Conservation (phyloP, 176 grass and related monocot genomes). For the Juncus effusus region DNA sequence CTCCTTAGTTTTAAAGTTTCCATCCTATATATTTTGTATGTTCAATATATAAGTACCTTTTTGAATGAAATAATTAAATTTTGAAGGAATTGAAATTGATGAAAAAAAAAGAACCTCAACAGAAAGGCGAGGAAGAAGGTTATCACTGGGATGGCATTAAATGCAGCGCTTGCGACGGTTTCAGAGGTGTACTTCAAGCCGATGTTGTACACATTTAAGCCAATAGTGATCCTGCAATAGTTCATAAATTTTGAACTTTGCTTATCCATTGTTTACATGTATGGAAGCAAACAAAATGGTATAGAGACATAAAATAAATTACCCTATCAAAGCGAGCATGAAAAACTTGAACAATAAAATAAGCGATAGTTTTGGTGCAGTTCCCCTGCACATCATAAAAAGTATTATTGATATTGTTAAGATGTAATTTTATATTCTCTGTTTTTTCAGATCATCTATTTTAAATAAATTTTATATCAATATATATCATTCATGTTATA, state of each 20-base stretch:
- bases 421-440: too few relatives aligned
- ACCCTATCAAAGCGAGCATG: constrained; percentile 65
- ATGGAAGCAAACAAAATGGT: not conserved
- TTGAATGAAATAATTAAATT: not conserved
- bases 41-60: too few relatives aligned
- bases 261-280: constrained; percentile 30
- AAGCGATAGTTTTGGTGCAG: constrained; percentile 32
- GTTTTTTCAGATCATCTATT: too few relatives aligned
- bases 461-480: too few relatives aligned
- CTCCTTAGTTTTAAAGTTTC: constrained; percentile 39
- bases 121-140: constrained; percentile 53
- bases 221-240: constrained; percentile 44
- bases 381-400: constrained; percentile 39
- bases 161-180: constrained; percentile 35
- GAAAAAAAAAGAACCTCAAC: constrained; percentile 24
- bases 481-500: too few relatives aligned
- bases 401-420: too few relatives aligned
- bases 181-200: constrained; percentile 63
- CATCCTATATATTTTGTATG: constrained; percentile 28
- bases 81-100: not conserved
- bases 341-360: constrained; percentile 63
- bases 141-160: constrained; percentile 43
- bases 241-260: not conserved
- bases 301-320: constrained; percentile 8
- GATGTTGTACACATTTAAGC: constrained; percentile 46